A percentile compares a stretch with the other conserved stretches of the same genome.
Evolutionary conservation across 371 early-diverging fungal species (phyloP).

Genomic region (Mortierella polycephala): DNA sequence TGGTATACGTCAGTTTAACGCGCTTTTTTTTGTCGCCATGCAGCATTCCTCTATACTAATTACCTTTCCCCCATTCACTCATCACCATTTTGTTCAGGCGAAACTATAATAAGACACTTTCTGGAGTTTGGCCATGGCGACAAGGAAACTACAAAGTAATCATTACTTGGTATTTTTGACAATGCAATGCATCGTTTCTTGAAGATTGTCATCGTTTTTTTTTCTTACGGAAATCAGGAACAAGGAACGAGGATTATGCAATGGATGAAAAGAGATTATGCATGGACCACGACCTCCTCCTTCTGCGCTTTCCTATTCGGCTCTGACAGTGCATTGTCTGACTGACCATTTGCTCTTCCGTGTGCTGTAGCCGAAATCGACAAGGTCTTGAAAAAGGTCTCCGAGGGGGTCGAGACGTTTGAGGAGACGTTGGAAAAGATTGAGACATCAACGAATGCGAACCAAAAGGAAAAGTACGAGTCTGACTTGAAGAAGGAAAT

Average conservation of each 20-base stretch:
- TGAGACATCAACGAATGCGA: constrained; percentile 76
- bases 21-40: no score
- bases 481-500: constrained; percentile 97
- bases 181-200: neutral
- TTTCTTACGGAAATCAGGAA: neutral
- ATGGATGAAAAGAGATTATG: no score
- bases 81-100: no score
- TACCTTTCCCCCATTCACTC: no score
- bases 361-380: constrained; percentile 86
- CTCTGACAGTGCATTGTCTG: neutral
- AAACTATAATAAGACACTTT: no score
- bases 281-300: no score
- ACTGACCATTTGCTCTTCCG: neutral
- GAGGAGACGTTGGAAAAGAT: constrained; percentile 92
- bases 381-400: constrained; percentile 91
- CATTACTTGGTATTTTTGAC: neutral
- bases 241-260: no score
- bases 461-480: constrained; percentile 96
- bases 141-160: constrained; percentile 54
- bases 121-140: constrained; percentile 31
- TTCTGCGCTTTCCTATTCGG: neutral
- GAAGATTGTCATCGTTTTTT: neutral
- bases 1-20: no score
- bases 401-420: constrained; percentile 95
- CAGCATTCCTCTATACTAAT: no score